Evolutionary conservation across 768 basidiomycete genomes (phyloP).

Genomic region (Suillus paluster): DNA sequence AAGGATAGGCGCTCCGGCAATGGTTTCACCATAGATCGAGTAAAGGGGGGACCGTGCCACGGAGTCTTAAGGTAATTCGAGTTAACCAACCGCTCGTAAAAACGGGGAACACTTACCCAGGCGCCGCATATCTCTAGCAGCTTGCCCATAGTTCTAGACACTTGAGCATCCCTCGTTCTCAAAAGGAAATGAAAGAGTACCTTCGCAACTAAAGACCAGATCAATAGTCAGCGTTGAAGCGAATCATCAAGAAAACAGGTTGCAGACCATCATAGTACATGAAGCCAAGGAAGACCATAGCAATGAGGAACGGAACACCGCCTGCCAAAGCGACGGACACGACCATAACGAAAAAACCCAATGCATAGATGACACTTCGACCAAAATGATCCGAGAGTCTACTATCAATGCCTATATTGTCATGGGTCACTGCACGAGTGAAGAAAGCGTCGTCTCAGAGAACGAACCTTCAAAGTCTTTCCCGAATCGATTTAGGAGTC

Average conservation of each 20-base stretch:
- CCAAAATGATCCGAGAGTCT: constrained; percentile 85
- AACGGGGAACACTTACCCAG: constrained; percentile 51
- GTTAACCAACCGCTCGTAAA: neutral
- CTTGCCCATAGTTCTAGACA: constrained; percentile 64
- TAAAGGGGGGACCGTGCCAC: constrained; percentile 53
- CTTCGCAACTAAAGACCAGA: constrained; percentile 37
- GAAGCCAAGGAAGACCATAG: constrained; percentile 55
- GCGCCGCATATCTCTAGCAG: constrained; percentile 84
- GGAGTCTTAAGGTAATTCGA: constrained; percentile 39
- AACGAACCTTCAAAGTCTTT: constrained; percentile 81
- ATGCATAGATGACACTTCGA: constrained; percentile 68
- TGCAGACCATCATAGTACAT: constrained; percentile 74
- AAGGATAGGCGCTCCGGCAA: constrained; percentile 57
- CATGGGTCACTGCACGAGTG: constrained; percentile 15
- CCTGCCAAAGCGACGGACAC: constrained; percentile 79
- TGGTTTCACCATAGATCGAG: constrained; percentile 53
- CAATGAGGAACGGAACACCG: constrained; percentile 73
- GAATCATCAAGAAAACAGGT: neutral
- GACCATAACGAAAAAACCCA: constrained; percentile 75
- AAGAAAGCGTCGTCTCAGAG: neutral
- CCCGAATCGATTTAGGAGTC: constrained; percentile 82
- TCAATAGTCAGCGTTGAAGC: constrained; percentile 12
- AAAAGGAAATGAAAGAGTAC: constrained; percentile 21
- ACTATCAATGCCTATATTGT: constrained; percentile 72
- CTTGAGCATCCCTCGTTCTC: constrained; percentile 37